phyloP scores from a whole-genome alignment of 2,329 filamentous ascomycete genomes.

The Microdochium paspali region DNA sequence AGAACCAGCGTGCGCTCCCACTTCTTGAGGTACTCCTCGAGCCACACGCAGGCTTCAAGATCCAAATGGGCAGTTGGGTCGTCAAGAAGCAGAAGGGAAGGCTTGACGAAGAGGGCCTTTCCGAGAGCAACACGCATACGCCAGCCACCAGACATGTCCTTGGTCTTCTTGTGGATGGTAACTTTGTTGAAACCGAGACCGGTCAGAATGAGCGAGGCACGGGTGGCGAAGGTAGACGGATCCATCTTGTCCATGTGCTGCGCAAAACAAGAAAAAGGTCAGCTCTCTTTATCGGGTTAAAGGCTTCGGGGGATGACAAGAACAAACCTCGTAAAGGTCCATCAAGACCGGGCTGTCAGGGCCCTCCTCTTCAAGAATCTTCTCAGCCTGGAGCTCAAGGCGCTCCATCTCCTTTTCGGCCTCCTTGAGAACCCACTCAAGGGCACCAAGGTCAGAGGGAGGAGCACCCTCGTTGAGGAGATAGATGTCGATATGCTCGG shows the following conservation, averaged over 20 bases:
- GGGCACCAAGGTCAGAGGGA: slow-evolving; percentile 75
- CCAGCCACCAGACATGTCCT: slow-evolving; percentile 99
- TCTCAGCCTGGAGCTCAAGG: slow-evolving; percentile 81
- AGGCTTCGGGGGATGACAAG: background rate
- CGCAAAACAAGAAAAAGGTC: background rate
- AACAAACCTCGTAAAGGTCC: slow-evolving; percentile 86
- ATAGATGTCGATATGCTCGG: slow-evolving; percentile 96
- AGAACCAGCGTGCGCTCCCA: slow-evolving; percentile 96
- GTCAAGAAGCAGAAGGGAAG: slow-evolving; percentile 88
- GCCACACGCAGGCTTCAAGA: slow-evolving; percentile 98
- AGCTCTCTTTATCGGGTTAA: slow-evolving; percentile 1
- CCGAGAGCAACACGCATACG: slow-evolving; percentile 97
- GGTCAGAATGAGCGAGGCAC: slow-evolving; percentile 91
- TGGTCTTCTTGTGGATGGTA: slow-evolving; percentile 98
- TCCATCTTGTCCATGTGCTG: slow-evolving; percentile 99
- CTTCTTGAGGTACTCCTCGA: slow-evolving; percentile 99
- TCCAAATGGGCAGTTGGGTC: slow-evolving; percentile 99
- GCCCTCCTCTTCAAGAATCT: slow-evolving; percentile 82
- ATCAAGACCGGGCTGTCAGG: slow-evolving; percentile 85
- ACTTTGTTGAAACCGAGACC: slow-evolving; percentile 99
- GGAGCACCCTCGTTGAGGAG: slow-evolving; percentile 95
- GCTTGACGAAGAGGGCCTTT: slow-evolving; percentile 98
- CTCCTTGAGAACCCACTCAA: slow-evolving; percentile 96
- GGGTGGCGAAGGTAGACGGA: slow-evolving; percentile 90
- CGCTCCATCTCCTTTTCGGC: slow-evolving; percentile 87